phyloP scores from a whole-genome alignment of 306 rosid species.

The Rubus parviflorus region DNA sequence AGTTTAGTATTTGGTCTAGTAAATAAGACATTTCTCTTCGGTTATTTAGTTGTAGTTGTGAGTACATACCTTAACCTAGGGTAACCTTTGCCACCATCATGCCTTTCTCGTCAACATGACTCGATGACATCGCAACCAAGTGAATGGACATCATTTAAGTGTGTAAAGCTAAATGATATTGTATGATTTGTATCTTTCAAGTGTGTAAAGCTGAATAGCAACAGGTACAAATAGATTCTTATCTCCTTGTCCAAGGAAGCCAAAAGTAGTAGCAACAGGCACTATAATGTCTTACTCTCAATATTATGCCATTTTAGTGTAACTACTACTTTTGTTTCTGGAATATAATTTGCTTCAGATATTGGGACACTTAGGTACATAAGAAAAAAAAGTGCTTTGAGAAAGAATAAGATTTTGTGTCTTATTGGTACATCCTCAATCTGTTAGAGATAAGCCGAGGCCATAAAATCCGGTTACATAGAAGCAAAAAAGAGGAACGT shows the following conservation, averaged over 20 bases:
- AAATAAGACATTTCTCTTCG: no score
- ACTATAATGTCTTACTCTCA: not conserved
- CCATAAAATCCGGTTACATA: not conserved
- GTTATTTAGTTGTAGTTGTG: no score
- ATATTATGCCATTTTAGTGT: not conserved
- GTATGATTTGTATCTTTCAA: not conserved
- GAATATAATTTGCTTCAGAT: slow-evolving; percentile 19
- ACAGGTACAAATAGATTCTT: slow-evolving; percentile 17
- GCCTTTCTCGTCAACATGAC: no score
- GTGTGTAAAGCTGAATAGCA: not conserved
- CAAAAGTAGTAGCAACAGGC: not conserved
- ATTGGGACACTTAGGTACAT: not conserved
- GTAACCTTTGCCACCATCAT: no score
- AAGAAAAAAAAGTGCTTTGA: not conserved
- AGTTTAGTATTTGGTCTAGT: no score
- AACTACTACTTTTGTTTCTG: not conserved
- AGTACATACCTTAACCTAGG: no score
- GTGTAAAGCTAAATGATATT: not conserved
- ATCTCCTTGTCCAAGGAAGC: slow-evolving; percentile 22
- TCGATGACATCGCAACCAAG: not conserved
- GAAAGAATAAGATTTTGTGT: slow-evolving; percentile 7
- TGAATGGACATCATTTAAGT: not conserved
- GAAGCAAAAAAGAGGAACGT: not conserved
- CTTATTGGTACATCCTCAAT: not conserved
- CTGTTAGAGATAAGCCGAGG: not conserved